These are phyloP conservation scores for Gymnopilus dilepis DNA, from an alignment of 768 basidiomycete species.

Conservation along the genomic window DNA sequence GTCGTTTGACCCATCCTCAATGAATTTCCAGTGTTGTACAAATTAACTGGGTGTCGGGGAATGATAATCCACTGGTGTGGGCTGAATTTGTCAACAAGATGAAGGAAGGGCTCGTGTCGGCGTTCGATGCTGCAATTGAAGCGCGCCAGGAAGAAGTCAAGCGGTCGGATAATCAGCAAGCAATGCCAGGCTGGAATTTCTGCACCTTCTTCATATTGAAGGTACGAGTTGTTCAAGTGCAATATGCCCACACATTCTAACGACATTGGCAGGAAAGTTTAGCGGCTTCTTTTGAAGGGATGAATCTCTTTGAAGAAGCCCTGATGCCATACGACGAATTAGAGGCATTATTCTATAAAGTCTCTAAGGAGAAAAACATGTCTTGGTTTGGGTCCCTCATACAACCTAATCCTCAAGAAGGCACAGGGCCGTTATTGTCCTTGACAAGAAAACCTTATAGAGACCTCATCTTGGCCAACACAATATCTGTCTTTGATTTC, in stretches of 20 bases:
- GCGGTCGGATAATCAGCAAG: slow-evolving; percentile 85
- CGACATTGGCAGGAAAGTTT: slow-evolving; percentile 81
- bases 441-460: slow-evolving; percentile 83
- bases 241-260: slow-evolving; percentile 23
- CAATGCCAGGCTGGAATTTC: slow-evolving; percentile 98
- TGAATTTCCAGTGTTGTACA: slow-evolving; percentile 70
- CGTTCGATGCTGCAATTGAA: slow-evolving; percentile 80
- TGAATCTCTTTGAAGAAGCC: slow-evolving; percentile 90
- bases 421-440: slow-evolving; percentile 81
- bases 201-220: slow-evolving; percentile 96
- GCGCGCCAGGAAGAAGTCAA: slow-evolving; percentile 90
- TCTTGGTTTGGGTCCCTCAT: slow-evolving; percentile 94
- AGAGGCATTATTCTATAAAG: slow-evolving; percentile 80
- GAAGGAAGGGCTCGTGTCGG: slow-evolving; percentile 86
- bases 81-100: slow-evolving; percentile 86
- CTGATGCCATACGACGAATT: slow-evolving; percentile 90
- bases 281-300: slow-evolving; percentile 89
- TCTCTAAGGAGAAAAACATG: slow-evolving; percentile 78
- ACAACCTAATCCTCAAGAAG: slow-evolving; percentile 70
- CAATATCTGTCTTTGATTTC: slow-evolving; percentile 93
- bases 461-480: slow-evolving; percentile 86
- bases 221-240: slow-evolving; percentile 46
- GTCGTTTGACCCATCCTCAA: slow-evolving; percentile 15
- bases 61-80: slow-evolving; percentile 82
- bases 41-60: slow-evolving; percentile 73